A percentile compares a stretch with the other conserved stretches of the same genome.
These are phyloP conservation scores for Tetragonia tetragonoides DNA, from an alignment of 148 eudicot species.

Conservation along the genomic window DNA sequence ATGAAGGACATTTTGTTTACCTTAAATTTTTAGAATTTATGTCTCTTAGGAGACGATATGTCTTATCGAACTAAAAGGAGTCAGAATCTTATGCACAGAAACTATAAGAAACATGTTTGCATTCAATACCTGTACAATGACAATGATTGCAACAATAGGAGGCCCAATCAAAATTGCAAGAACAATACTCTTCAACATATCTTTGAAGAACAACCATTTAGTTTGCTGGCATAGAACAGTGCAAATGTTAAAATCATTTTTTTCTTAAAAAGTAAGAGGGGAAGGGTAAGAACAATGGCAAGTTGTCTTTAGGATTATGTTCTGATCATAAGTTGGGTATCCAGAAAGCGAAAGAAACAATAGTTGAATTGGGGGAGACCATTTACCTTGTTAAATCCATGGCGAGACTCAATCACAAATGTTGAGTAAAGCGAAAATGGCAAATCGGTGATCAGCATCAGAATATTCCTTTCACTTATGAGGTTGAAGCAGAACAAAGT, in stretches of 20 bases:
- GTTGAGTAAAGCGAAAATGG: constrained; percentile 95
- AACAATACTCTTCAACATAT: constrained; percentile 81
- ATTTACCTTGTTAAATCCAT: constrained; percentile 93
- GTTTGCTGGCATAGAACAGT: constrained; percentile 72
- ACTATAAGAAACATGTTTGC: not conserved
- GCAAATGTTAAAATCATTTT: constrained; percentile 11
- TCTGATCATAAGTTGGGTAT: not conserved
- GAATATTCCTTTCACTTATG: constrained; percentile 13
- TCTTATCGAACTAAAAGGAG: not conserved
- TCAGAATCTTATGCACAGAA: not conserved
- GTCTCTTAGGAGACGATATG: not conserved
- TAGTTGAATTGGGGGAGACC: not conserved
- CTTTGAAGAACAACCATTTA: constrained; percentile 74
- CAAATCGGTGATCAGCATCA: constrained; percentile 84
- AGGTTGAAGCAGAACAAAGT: constrained; percentile 14
- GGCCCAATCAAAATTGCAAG: constrained; percentile 81
- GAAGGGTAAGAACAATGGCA: not conserved
- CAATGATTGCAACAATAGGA: constrained; percentile 86
- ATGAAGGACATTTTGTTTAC: too few species aligned
- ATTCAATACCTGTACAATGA: constrained; percentile 79
- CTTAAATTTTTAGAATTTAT: not conserved
- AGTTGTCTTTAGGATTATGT: not conserved
- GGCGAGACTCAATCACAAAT: constrained; percentile 93
- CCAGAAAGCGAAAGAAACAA: not conserved
- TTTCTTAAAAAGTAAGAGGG: not conserved